phyloP scores from a whole-genome alignment of 2,329 filamentous ascomycete genomes.

The Xylaria sp. region DNA sequence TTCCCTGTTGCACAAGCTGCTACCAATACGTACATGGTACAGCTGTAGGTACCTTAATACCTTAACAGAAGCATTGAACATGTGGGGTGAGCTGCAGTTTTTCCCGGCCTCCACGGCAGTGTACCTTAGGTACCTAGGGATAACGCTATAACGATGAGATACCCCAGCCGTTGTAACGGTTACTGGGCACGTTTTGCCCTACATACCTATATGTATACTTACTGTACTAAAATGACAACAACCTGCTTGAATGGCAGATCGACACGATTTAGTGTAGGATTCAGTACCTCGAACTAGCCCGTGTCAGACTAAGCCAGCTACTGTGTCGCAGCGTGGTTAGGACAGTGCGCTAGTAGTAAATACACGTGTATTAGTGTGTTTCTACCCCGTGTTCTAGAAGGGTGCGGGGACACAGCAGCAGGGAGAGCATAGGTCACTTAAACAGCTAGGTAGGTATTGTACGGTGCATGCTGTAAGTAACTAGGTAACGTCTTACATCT shows the following conservation, averaged over 20 bases:
- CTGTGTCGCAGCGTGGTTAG: constrained; percentile 10
- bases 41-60: constrained; percentile 7
- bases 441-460: constrained; percentile 11
- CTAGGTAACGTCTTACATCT: too few species aligned
- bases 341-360: constrained; percentile 6
- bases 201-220: too few species aligned
- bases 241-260: not conserved
- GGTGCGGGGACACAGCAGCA: constrained; percentile 32
- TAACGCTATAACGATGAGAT: too few species aligned
- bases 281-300: constrained; percentile 4
- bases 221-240: not conserved
- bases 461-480: too few species aligned
- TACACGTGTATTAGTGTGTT: constrained; percentile 4
- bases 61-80: not conserved
- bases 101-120: constrained; percentile 30
- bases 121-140: too few species aligned
- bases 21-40: too few species aligned
- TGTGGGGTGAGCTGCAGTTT: constrained; percentile 25
- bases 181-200: not conserved
- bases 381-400: constrained; percentile 34
- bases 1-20: not conserved
- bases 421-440: constrained; percentile 1
- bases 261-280: not conserved
- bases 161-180: constrained; percentile 14
- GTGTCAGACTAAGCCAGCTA: constrained; percentile 5